A percentile compares a stretch with the other conserved stretches of the same genome.
phyloP scores from a whole-genome alignment of 768 basidiomycete genomes.

The Sporobolomyces roseus region DNA sequence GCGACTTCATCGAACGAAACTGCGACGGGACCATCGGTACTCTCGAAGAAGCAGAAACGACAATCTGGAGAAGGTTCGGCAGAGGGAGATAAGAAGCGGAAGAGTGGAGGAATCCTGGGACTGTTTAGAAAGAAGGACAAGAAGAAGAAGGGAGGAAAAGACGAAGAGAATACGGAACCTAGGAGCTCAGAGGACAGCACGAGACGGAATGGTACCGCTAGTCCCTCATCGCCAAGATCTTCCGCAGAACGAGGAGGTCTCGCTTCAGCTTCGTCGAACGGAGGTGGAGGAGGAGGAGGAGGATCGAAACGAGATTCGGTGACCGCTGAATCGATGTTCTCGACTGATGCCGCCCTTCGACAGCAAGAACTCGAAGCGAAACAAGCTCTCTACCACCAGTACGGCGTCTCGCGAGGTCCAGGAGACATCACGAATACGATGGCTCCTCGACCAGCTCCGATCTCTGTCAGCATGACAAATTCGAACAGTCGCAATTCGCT shows the following conservation, averaged over 20 bases:
- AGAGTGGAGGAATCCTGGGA: constrained; percentile 62
- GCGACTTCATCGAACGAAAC: constrained; percentile 8
- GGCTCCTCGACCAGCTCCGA: constrained; percentile 27
- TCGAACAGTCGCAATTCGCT: constrained; percentile 23
- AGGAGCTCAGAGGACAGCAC: constrained; percentile 40
- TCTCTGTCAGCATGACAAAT: constrained; percentile 1
- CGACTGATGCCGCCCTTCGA: constrained; percentile 41
- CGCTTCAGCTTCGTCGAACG: no score
- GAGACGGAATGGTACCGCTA: constrained; percentile 12
- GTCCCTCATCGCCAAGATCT: constrained; percentile 10
- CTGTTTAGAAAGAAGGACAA: constrained; percentile 71
- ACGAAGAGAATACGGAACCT: constrained; percentile 47
- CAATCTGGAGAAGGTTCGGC: background rate
- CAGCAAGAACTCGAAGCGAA: constrained; percentile 47
- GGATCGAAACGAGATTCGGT: constrained; percentile 26
- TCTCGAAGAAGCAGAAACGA: constrained; percentile 17
- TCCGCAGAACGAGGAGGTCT: constrained; percentile 18
- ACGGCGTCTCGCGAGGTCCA: constrained; percentile 43
- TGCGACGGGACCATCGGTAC: background rate
- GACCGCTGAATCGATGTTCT: constrained; percentile 42
- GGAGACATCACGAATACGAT: constrained; percentile 43
- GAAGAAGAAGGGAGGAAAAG: constrained; percentile 64
- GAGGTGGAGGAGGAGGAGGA: background rate
- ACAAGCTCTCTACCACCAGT: constrained; percentile 44
- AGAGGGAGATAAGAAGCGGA: constrained; percentile 43